These are phyloP conservation scores for Gracilariopsis chorda DNA, from an alignment of 23 red algal genomes.

Conservation along the genomic window DNA sequence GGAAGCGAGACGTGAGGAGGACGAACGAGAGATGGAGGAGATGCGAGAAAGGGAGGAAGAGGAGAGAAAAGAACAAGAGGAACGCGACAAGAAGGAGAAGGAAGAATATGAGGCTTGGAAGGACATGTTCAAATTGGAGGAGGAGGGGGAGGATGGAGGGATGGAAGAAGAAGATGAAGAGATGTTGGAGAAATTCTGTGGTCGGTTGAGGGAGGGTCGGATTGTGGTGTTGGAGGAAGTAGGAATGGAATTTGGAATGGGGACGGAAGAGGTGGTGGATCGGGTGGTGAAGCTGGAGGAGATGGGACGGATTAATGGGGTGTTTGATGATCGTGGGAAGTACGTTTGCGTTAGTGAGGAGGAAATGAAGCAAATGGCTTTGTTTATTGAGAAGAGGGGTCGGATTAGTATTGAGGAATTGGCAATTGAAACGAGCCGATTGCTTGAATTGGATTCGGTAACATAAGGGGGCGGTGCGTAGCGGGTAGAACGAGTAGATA, in stretches of 20 bases:
- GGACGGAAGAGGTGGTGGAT: constrained; percentile 69
- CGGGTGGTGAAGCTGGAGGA: constrained; percentile 52
- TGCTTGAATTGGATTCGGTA: constrained; percentile 21
- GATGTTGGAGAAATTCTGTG: constrained; percentile 59
- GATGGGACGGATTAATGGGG: constrained; percentile 38
- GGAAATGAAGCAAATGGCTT: constrained; percentile 57
- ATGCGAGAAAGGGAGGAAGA: constrained; percentile 6
- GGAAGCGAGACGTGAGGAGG: constrained; percentile 8
- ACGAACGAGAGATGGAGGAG: not conserved
- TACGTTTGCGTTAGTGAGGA: constrained; percentile 63
- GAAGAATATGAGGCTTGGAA: constrained; percentile 53
- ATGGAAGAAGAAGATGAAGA: not conserved
- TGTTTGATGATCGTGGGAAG: constrained; percentile 89
- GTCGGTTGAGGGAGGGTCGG: constrained; percentile 9
- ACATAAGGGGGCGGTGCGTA: not conserved
- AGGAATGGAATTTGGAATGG: constrained; percentile 57
- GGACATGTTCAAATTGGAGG: constrained; percentile 35
- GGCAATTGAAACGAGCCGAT: constrained; percentile 9
- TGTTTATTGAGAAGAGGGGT: constrained; percentile 28
- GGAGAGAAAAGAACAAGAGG: not conserved
- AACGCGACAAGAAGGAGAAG: constrained; percentile 32
- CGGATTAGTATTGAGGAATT: constrained; percentile 40
- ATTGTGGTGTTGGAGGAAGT: constrained; percentile 77
- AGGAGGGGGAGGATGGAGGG: not conserved
- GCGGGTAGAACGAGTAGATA: not conserved